Conservation (phyloP, 768 basidiomycete genomes). For the Tubosaeta sp. region DNA sequence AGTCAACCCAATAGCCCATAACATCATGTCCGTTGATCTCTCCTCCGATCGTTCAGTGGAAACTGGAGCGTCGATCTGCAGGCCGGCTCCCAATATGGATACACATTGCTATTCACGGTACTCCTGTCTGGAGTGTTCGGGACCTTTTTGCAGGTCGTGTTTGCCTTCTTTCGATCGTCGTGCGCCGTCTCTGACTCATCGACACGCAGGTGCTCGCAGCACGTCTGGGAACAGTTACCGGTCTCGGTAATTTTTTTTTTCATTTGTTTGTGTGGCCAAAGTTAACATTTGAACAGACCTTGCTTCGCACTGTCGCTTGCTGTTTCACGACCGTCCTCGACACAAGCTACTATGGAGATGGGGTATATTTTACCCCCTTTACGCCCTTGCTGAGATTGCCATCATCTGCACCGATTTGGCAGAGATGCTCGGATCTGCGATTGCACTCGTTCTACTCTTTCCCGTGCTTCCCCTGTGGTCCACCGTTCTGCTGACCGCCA, state of each 20-base stretch:
- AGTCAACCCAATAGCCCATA: slow-evolving; percentile 26
- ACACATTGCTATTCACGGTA: slow-evolving; percentile 81
- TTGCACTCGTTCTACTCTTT: slow-evolving; percentile 73
- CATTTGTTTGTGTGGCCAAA: not conserved
- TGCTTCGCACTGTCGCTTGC: slow-evolving; percentile 59
- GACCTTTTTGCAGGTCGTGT: slow-evolving; percentile 66
- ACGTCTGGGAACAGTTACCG: slow-evolving; percentile 78
- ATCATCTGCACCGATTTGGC: slow-evolving; percentile 78
- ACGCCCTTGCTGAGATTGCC: slow-evolving; percentile 60
- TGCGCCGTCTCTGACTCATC: slow-evolving; percentile 2
- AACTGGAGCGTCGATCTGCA: slow-evolving; percentile 91
- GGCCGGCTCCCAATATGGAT: slow-evolving; percentile 83
- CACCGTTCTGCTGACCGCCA: slow-evolving; percentile 62
- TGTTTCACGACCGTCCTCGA: slow-evolving; percentile 61
- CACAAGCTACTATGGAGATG: slow-evolving; percentile 55
- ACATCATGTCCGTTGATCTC: not conserved
- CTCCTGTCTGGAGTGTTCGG: slow-evolving; percentile 80
- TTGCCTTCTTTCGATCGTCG: not conserved
- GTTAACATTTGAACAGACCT: slow-evolving; percentile 40
- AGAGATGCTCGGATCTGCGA: slow-evolving; percentile 78
- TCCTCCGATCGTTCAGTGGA: slow-evolving; percentile 40
- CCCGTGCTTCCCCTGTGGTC: slow-evolving; percentile 66
- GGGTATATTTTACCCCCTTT: slow-evolving; percentile 62
- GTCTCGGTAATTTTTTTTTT: slow-evolving; percentile 48
- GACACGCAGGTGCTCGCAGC: slow-evolving; percentile 68